Base-by-base conservation (phyloP, 164 flowering plant genomes). In the Houttuynia cordata region DNA sequence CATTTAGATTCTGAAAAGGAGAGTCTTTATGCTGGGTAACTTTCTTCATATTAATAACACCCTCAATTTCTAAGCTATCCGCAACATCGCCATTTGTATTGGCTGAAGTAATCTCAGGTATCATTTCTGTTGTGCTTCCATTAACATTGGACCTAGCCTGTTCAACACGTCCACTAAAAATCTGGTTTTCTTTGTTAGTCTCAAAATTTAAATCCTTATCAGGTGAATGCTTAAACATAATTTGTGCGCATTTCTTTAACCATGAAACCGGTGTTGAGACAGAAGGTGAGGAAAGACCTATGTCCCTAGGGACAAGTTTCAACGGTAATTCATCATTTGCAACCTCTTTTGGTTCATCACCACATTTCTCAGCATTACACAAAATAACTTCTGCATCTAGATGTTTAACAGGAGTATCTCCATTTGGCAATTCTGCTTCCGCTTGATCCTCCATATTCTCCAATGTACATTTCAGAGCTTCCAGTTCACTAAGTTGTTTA, bases 181-280 rank as follows among this genome's bases (percentile, higher is more conserved):
- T 17, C 49, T 45, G 49, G 13, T 17, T 18, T 19, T 51, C 41
- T 17, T 50, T 51, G 34, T 19, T 30, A 23, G 10, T 21, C 40
- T 71, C 69, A 56, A 49, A 67, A 53, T 62, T 47, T 18, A 59
- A 57, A 17, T n/a, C 13, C 51, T 67, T 78, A 22, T 77, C 83
- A 58, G 79, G 74, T 51, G 87, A 70, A 63, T 47, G 58, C 67
- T 70, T 83, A 67, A 84, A 84, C 51, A 87, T 61, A 65, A 79
- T 45, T 10, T 81, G 79, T 63, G 88, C 74, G 67, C 85, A 88
- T 9, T 81, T 75, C 70, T 73, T 83, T 55, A 91, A 60, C 96
- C 96, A 91, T 37, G 86, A 81, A 59, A 83, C 64, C 63, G 81
- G 86, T 71, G 81, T 63, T 65, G 80, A 56, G 37, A 63, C 68